Conservation (phyloP, 768 basidiomycete genomes). For the Suillus plorans region DNA sequence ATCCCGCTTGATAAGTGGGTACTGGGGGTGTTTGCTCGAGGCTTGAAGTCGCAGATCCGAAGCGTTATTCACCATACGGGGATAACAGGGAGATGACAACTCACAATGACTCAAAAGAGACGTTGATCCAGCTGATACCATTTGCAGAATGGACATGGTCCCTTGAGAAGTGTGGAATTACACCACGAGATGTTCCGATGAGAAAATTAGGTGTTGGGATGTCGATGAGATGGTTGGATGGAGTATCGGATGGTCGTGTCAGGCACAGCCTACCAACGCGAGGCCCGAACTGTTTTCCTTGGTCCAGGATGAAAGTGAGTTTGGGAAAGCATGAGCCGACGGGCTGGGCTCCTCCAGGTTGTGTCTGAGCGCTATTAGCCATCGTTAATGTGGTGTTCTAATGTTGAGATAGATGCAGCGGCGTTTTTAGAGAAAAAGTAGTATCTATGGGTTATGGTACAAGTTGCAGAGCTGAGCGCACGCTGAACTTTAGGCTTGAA, state of each 20-base stretch:
- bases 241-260: constrained; percentile 10
- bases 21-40: constrained; percentile 67
- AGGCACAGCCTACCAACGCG: constrained; percentile 24
- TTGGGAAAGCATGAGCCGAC: constrained; percentile 9
- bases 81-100: constrained; percentile 26
- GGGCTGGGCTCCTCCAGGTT: neutral
- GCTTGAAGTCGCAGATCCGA: constrained; percentile 32
- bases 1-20: constrained; percentile 55
- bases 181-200: constrained; percentile 67
- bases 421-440: neutral
- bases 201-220: constrained; percentile 64
- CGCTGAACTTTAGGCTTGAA: too few species aligned
- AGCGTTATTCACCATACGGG: neutral
- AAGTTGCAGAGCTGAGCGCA: too few species aligned
- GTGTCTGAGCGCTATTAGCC: constrained; percentile 1
- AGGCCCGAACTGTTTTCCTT: constrained; percentile 21
- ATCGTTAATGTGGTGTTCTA: neutral
- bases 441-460: neutral
- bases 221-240: constrained; percentile 23
- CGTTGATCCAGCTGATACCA: constrained; percentile 61
- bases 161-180: constrained; percentile 70
- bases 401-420: neutral
- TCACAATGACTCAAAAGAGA: constrained; percentile 85
- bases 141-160: constrained; percentile 51
- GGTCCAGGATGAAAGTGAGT: constrained; percentile 19